Evolutionary conservation across 306 rosid species (phyloP), one percentile per base, ranked within the genome.

Genomic region (Trifolium pratense): DNA sequence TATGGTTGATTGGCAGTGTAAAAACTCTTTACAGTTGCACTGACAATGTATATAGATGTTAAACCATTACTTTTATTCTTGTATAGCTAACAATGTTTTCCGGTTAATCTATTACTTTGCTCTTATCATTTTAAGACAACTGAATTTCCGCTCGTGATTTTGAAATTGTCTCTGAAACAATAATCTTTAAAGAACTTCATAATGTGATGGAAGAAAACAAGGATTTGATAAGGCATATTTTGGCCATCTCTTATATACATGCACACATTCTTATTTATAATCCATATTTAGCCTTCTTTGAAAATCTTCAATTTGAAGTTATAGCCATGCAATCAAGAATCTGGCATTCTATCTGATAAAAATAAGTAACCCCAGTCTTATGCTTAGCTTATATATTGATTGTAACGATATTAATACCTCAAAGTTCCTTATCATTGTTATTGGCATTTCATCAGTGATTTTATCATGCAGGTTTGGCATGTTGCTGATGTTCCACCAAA

Each of bases 381-480:
- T 52, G 7, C 66, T 75, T 61, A 11, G 46, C 56, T 11, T 29
- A 52, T 75, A 61, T 68, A 80, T 62, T 70, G 36, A 51, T 32
- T 26, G 74, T 37, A 61, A 70, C 9, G 17, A 25, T 43, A 34
- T 15, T 58, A 48, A 66, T 63, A 65, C 70, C 39, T 62, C 40
- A 59, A 16, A 21, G 17, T 32, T 58, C 42, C 29, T 61, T 61
- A 40, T 66, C 59, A 58, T 46, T 17, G 56, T 55, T 68, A 34
- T 49, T 72, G 66, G 29, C 66, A 72, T 67, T 72, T 81, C 69
- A 63, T 61, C 12, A 68, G 34, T 57, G 29, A 63, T 64, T 78
- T 63, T 61, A 12, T 48, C 63, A 52, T 83, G 83, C 91, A 93
- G 98, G 93, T 84, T 82, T 93, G 97, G 97, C 92, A 84, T 79